phyloP scores from a whole-genome alignment of 1,139 yeast species.

The Meyerozyma athensensis region DNA sequence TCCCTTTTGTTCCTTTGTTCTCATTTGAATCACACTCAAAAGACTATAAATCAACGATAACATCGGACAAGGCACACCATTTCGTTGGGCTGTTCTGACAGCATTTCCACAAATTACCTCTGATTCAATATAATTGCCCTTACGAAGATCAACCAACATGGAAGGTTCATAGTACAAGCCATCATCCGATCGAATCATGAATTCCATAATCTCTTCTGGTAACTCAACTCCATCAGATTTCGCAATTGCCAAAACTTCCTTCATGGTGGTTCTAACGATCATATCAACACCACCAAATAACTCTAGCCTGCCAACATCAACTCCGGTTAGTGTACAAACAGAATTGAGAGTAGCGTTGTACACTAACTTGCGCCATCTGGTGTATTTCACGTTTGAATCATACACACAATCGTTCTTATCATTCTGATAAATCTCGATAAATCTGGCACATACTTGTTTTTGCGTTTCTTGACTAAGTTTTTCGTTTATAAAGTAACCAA shows the following conservation, averaged over 20 bases:
- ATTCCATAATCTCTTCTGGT: slow-evolving; percentile 9
- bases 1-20: slow-evolving; percentile 52
- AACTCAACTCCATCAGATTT: slow-evolving; percentile 12
- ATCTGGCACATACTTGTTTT: slow-evolving; percentile 25
- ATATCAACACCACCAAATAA: slow-evolving; percentile 11
- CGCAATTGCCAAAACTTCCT: slow-evolving; percentile 14
- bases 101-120: slow-evolving; percentile 15
- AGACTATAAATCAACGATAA: slow-evolving; percentile 53
- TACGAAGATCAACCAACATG: slow-evolving; percentile 14
- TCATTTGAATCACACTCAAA: slow-evolving; percentile 55
- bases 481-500: slow-evolving; percentile 48
- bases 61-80: slow-evolving; percentile 55
- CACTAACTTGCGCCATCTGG: slow-evolving; percentile 70
- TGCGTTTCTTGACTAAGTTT: slow-evolving; percentile 1
- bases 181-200: slow-evolving; percentile 43
- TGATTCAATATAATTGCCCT: slow-evolving; percentile 12
- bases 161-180: slow-evolving; percentile 13
- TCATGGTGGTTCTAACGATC: slow-evolving; percentile 12
- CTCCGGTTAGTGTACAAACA: slow-evolving; percentile 13
- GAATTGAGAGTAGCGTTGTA: slow-evolving; percentile 69
- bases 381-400: slow-evolving; percentile 46
- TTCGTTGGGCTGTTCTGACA: slow-evolving; percentile 17
- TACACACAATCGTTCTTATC: slow-evolving; percentile 36
- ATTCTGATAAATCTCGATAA: slow-evolving; percentile 47
- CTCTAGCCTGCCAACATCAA: slow-evolving; percentile 15